These are phyloP conservation scores for Cymbopogon flexuosus DNA, from an alignment of 202 grass and related monocot genomes.

Conservation along the genomic window DNA sequence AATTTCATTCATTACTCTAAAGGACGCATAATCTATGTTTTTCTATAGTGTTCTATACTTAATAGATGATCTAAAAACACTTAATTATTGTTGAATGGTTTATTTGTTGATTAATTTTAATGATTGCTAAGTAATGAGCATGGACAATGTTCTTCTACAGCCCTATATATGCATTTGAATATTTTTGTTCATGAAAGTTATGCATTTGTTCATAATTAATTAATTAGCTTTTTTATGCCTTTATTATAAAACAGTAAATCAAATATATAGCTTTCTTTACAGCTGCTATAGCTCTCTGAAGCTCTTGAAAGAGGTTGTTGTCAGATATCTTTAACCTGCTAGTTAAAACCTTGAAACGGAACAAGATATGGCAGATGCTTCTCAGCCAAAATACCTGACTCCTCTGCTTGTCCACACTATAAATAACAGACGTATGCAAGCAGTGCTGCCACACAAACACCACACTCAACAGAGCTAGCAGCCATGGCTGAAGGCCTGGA, in stretches of 20 bases:
- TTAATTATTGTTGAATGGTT: too few species aligned
- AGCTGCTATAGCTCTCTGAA: background rate
- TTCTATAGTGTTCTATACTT: background rate
- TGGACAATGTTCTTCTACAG: too few species aligned
- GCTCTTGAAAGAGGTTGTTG: background rate
- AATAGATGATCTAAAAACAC: too few species aligned
- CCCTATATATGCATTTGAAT: too few species aligned
- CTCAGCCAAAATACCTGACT: background rate
- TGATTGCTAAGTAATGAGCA: too few species aligned
- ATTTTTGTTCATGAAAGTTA: too few species aligned
- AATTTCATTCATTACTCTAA: background rate
- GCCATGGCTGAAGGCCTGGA: background rate
- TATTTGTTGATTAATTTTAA: too few species aligned
- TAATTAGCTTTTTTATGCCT: too few species aligned
- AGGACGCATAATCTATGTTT: background rate
- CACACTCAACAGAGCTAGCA: background rate
- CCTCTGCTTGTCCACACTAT: conserved; percentile 25
- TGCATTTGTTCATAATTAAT: too few species aligned
- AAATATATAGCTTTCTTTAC: background rate
- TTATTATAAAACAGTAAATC: too few species aligned
- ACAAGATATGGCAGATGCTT: background rate
- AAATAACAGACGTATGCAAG: conserved; percentile 26
- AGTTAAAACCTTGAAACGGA: background rate
- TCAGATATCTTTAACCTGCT: too few species aligned
- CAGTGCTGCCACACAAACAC: background rate